Base-by-base conservation (phyloP, 495 filamentous ascomycete species). In the Aspergillus avenaceus region DNA sequence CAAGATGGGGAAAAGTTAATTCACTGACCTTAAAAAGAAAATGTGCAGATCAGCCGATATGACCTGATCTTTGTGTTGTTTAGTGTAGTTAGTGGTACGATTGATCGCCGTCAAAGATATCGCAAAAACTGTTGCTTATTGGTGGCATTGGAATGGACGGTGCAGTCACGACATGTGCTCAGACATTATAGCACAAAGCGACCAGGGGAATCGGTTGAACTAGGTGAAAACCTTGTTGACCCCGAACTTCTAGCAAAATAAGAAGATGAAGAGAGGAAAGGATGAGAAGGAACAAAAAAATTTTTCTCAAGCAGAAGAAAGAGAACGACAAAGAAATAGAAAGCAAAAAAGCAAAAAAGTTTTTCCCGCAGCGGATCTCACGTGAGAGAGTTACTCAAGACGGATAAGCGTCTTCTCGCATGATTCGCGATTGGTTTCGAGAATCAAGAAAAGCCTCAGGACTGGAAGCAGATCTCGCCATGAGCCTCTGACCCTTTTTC, bases 331-430 rank as follows among this genome's bases (percentile, higher is more conserved):
- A 38, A 38, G 34, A 38, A 38, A 38, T 38, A 38, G 34, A 65
- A 63, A 54, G 28, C 29, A 40, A 49, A 52, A 27, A 29, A 43
- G 56, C 50, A 56, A 55, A 58, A 56, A 52, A 31, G 54, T 56
- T 51, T 23, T 12, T 14, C 41, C 52, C 48, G 16, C 34, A 5
- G 34, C 34, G 19, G 16, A 28, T 46, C 16, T 8, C 28, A 48
- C 64, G 66, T 63, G 62, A 66, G 66, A 67, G 8, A 16, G 13
- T 37, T 45, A 40, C 43, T 42, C 0, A 3, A 61, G 46, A 40
- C 1, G 53, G 67, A n/a, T 45, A 66, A 67, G 67, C 58, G 47
- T 26, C 47, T n/a, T n/a, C n/a, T 43, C 38, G 47, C 47, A 50
- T 50, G 37, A 50, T 42, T 49, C 32, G 46, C 49, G 42, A 32